phyloP scores from a whole-genome alignment of 352 stramenopile genomes.

The Phytophthora pluvialis region DNA sequence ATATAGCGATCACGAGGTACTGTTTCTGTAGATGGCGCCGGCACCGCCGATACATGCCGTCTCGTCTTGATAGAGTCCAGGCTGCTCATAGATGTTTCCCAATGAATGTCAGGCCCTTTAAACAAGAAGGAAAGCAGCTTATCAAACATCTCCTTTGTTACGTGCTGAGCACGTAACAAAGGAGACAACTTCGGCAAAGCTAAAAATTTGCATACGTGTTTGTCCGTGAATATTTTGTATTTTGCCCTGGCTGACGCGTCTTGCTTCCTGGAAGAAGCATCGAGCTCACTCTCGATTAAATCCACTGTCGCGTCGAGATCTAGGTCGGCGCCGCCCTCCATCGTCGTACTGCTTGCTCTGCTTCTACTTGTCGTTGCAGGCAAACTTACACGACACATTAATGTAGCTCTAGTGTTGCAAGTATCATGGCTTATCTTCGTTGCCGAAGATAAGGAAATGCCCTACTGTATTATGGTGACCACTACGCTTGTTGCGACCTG shows the following conservation, averaged over 20 bases:
- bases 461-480: background rate
- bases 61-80: constrained; percentile 14
- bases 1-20: constrained; percentile 4
- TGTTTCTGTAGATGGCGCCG: constrained; percentile 14
- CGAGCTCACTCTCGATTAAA: background rate
- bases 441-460: background rate
- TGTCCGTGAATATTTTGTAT: background rate
- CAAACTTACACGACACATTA: background rate
- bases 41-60: background rate
- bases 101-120: background rate
- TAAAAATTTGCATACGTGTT: background rate
- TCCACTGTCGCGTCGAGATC: background rate
- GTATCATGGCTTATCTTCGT: too few species aligned
- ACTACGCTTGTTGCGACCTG: too few species aligned
- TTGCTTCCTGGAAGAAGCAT: background rate
- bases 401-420: background rate
- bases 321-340: background rate
- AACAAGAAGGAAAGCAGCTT: background rate
- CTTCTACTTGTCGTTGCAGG: background rate
- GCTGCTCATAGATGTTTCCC: constrained; percentile 12
- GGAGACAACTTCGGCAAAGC: background rate
- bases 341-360: background rate
- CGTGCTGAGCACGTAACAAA: too few species aligned
- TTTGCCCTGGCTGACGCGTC: background rate
- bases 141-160: too few species aligned